Evolutionary conservation across 2,329 filamentous ascomycete species (phyloP).

Genomic region (Mollisia scopiformis): DNA sequence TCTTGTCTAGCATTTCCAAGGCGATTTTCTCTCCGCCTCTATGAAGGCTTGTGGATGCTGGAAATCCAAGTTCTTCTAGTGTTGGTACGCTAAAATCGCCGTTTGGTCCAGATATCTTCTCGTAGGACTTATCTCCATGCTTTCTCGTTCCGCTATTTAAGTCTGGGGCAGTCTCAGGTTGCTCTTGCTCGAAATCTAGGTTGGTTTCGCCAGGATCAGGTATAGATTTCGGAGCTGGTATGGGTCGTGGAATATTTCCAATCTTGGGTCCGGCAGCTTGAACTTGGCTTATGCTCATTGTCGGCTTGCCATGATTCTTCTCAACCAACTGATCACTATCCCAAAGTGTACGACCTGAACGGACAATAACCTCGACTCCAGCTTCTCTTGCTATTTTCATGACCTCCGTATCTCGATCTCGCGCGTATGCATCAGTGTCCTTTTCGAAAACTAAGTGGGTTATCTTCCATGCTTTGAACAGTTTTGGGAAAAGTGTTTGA

Average conservation of each 20-base stretch:
- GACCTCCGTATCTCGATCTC: slow-evolving; percentile 64
- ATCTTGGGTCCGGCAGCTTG: slow-evolving; percentile 64
- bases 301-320: slow-evolving; percentile 68
- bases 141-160: slow-evolving; percentile 61
- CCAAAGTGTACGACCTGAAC: slow-evolving; percentile 70
- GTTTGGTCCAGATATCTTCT: slow-evolving; percentile 64
- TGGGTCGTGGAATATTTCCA: slow-evolving; percentile 62
- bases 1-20: slow-evolving; percentile 57
- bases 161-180: slow-evolving; percentile 55
- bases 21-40: slow-evolving; percentile 72
- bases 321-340: slow-evolving; percentile 72
- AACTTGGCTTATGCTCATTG: slow-evolving; percentile 74
- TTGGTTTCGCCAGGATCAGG: slow-evolving; percentile 68
- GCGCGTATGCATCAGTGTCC: slow-evolving; percentile 75
- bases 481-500: slow-evolving; percentile 70
- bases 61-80: slow-evolving; percentile 70
- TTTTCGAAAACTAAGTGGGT: slow-evolving; percentile 80
- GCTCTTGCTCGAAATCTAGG: slow-evolving; percentile 59
- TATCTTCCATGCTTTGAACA: slow-evolving; percentile 74
- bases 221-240: slow-evolving; percentile 59
- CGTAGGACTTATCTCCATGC: slow-evolving; percentile 59
- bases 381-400: slow-evolving; percentile 61
- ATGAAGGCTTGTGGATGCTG: slow-evolving; percentile 68
- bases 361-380: slow-evolving; percentile 69
- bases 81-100: slow-evolving; percentile 73